phyloP scores from a whole-genome alignment of 2,329 filamentous ascomycete genomes.

The Apiospora marii region DNA sequence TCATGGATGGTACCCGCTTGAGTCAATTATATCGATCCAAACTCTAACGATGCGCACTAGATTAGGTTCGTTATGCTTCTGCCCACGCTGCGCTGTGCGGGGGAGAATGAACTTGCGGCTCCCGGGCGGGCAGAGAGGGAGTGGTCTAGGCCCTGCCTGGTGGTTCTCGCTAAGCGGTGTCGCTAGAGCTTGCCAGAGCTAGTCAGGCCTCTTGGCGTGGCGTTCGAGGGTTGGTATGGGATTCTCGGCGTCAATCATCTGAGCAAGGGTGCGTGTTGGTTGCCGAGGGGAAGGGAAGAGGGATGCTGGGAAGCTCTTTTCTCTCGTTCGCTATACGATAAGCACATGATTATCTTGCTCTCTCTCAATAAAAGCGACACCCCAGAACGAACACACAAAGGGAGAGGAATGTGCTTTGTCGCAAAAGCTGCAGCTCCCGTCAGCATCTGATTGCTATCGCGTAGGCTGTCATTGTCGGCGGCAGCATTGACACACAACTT shows the following conservation, averaged over 20 bases:
- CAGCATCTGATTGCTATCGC: neutral
- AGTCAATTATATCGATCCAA: slow-evolving; percentile 6
- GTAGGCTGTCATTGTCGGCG: neutral
- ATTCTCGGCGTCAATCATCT: slow-evolving; percentile 11
- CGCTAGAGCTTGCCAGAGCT: neutral
- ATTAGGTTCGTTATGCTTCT: neutral
- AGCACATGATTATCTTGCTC: slow-evolving; percentile 4
- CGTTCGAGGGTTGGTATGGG: slow-evolving; percentile 16
- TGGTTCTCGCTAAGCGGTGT: neutral
- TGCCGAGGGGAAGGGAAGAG: neutral
- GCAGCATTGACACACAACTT: neutral
- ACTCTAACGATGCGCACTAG: slow-evolving; percentile 3
- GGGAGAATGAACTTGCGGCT: neutral
- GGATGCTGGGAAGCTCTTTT: neutral
- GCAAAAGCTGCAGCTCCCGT: neutral
- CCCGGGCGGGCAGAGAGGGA: neutral
- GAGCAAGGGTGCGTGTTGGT: slow-evolving; percentile 11
- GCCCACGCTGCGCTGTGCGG: neutral
- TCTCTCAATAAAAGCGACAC: neutral
- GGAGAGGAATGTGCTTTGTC: slow-evolving; percentile 1
- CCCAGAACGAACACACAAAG: neutral
- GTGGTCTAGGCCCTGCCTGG: neutral
- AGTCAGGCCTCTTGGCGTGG: neutral
- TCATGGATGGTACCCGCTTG: neutral
- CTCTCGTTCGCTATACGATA: neutral